Base-by-base conservation (phyloP, 2,329 filamentous ascomycete species). In the Calonectria leucothoes region DNA sequence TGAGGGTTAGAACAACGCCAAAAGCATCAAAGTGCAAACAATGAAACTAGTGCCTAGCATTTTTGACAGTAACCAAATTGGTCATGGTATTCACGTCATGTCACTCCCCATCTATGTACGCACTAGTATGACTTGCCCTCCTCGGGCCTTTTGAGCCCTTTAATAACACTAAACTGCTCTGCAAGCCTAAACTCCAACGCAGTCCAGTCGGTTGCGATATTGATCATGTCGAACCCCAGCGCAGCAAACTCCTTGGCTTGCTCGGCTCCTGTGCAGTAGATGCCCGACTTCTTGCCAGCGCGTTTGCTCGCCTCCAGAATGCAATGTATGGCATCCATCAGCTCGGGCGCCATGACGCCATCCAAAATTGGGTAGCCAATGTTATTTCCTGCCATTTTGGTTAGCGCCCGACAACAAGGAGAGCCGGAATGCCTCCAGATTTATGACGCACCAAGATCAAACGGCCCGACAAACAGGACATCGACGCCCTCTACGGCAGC, bases 251-350 rank as follows among this genome's bases (percentile, higher is more conserved):
- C 72, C 78, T 85, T 89, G 7, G 88, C 88, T 80, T 91, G 89
- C 75, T 88, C 87, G 17, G 87, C 88, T 65, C 83, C 86, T 4
- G 86, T 87, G 73, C 89, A 88, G 78, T 88, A 92, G 70, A 92
- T 90, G 27, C 90, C 93, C 6, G 88, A 88, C 85, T 92, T 93
- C 84, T 93, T 94, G 8, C 91, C 91, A 10, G 92, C 88, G 74
- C 86, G 88, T 59, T 87, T 85, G 2, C 90, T 88, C 4, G 92
- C 91, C 8, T 84, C 84, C 14, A 91, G 84, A 55, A 92, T 87
- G 71, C 86, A 89, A 39, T 86, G 85, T 68, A 94, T 89, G 37
- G 92, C 92, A 35, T 85, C 85, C 31, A 89, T 84, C 71, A 94
- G 87, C 71, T 91, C 88, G 0, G 88, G 88, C 74, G 90, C 83